phyloP scores from a whole-genome alignment of 371 early-diverging fungal species.

The Amoeboaphelidium protococcarum region DNA sequence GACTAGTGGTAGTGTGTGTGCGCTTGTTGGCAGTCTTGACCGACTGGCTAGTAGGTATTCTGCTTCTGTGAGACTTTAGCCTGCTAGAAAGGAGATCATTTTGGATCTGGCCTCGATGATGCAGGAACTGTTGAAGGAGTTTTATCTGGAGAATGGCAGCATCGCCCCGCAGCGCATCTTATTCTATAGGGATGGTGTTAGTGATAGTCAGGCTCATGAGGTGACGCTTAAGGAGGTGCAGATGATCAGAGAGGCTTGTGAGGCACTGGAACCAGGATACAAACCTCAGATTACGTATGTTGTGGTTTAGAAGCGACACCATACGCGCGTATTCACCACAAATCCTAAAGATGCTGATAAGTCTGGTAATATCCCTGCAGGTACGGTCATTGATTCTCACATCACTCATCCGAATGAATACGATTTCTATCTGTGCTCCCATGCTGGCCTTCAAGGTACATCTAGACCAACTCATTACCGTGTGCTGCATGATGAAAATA shows the following conservation, averaged over 20 bases:
- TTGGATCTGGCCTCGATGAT: conserved; percentile 50
- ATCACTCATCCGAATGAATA: conserved; percentile 52
- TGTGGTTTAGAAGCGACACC: conserved; percentile 87
- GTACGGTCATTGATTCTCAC: conserved; percentile 64
- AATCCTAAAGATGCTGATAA: conserved; percentile 22
- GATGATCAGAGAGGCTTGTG: conserved; percentile 47
- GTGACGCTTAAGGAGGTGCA: conserved; percentile 51
- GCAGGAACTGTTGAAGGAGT: conserved; percentile 49
- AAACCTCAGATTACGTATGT: conserved; percentile 65
- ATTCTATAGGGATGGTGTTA: conserved; percentile 81
- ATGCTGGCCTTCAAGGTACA: conserved; percentile 76
- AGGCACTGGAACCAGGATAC: conserved; percentile 30
- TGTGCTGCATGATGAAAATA: conserved; percentile 55
- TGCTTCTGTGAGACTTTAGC: conserved; percentile 52
- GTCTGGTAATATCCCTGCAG: conserved; percentile 57
- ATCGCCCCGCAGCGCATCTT: conserved; percentile 58
- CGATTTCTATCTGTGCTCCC: conserved; percentile 79
- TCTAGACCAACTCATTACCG: conserved; percentile 71
- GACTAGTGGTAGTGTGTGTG: background rate
- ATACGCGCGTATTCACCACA: conserved; percentile 69
- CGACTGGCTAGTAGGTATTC: conserved; percentile 24
- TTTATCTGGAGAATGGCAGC: conserved; percentile 24
- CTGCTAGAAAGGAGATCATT: conserved; percentile 61
- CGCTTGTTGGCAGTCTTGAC: background rate
- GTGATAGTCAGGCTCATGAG: conserved; percentile 62